phyloP scores from a whole-genome alignment of 371 early-diverging fungal genomes.

The Mucor velutinosus region DNA sequence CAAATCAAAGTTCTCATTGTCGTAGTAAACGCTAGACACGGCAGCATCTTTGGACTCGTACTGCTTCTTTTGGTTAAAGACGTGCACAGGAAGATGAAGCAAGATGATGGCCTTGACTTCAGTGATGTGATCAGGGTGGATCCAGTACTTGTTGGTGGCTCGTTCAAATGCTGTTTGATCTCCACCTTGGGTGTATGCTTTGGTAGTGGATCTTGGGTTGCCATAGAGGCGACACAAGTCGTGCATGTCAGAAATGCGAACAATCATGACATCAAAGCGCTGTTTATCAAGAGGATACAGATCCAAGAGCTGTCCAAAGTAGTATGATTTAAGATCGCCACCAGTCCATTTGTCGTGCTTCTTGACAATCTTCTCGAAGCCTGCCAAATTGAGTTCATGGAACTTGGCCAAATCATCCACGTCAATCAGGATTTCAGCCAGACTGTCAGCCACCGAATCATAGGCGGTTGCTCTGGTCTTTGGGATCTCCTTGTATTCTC shows the following conservation, averaged over 20 bases:
- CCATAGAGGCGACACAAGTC: conserved; percentile 27
- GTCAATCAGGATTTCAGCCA: conserved; percentile 54
- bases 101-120: conserved; percentile 91
- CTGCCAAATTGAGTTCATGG: conserved; percentile 86
- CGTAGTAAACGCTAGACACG: conserved; percentile 93
- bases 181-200: conserved; percentile 13
- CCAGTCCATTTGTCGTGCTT: conserved; percentile 79
- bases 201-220: conserved; percentile 6
- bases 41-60: conserved; percentile 50
- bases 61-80: conserved; percentile 67
- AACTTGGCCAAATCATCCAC: conserved; percentile 84
- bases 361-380: conserved; percentile 86
- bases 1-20: conserved; percentile 89
- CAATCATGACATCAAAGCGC: conserved; percentile 34
- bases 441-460: conserved; percentile 25
- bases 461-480: neutral
- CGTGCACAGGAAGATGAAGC: conserved; percentile 91
- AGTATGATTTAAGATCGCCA: conserved; percentile 74
- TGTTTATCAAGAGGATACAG: conserved; percentile 26
- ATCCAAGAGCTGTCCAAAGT: conserved; percentile 71
- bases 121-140: conserved; percentile 96
- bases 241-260: conserved; percentile 23
- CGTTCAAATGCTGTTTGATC: conserved; percentile 81
- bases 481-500: conserved; percentile 10
- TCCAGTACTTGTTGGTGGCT: conserved; percentile 96